Percentiles rank a stretch among this genome's conserved stretches.
phyloP scores from a whole-genome alignment of 768 basidiomycete genomes.

The Pholiota microspora region DNA sequence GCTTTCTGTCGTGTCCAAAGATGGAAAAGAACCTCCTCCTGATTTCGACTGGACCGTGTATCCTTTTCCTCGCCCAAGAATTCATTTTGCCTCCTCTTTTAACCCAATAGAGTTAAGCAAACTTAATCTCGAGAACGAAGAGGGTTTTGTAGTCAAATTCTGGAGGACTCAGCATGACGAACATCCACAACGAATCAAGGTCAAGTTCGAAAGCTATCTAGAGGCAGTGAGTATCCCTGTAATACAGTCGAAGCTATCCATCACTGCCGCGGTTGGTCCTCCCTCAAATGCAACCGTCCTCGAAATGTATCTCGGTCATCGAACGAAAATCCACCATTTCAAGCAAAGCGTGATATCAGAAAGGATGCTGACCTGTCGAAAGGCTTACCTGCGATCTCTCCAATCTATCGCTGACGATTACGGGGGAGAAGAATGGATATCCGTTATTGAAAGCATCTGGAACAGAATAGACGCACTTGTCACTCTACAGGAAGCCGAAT shows the following conservation, averaged over 20 bases:
- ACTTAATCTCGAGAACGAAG: constrained; percentile 21
- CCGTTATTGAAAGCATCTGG: constrained; percentile 15
- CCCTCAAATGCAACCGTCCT: constrained; percentile 13
- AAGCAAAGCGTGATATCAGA: constrained; percentile 5
- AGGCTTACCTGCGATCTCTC: constrained; percentile 8
- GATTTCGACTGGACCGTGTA: constrained; percentile 16
- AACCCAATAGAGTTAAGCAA: constrained; percentile 15
- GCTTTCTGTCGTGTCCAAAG: constrained; percentile 19
- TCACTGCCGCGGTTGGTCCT: not conserved
- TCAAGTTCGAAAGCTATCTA: constrained; percentile 24
- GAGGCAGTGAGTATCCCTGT: not conserved
- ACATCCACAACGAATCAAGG: constrained; percentile 23
- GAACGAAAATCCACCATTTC: constrained; percentile 14
- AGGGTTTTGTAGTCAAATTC: constrained; percentile 24
- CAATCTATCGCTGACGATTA: constrained; percentile 23
- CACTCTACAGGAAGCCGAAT: constrained; percentile 19
- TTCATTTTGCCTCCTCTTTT: constrained; percentile 4
- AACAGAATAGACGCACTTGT: constrained; percentile 21
- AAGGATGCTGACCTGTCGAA: constrained; percentile 6
- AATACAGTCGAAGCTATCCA: constrained; percentile 1
- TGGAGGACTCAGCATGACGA: constrained; percentile 19
- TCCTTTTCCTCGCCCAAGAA: constrained; percentile 19
- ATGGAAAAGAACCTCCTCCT: constrained; percentile 16
- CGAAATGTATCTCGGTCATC: constrained; percentile 9
- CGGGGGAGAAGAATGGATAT: constrained; percentile 21